A percentile compares a stretch with the other conserved stretches of the same genome.
phyloP scores from a whole-genome alignment of 2,329 filamentous ascomycete genomes.

The Fusarium sublunatum region DNA sequence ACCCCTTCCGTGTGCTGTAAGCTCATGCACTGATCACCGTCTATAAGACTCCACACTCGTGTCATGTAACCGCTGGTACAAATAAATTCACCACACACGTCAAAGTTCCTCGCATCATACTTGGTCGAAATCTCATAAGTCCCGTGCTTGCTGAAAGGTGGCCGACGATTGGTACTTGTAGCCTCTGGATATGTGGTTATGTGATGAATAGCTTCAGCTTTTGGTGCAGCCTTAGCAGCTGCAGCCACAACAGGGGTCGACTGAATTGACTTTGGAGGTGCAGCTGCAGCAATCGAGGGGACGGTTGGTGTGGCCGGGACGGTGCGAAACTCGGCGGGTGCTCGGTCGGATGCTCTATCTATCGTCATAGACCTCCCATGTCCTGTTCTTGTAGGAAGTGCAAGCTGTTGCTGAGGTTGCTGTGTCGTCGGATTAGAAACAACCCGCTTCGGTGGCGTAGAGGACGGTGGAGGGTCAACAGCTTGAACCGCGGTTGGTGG shows the following conservation, averaged over 20 bases:
- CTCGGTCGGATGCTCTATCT: slow-evolving; percentile 51
- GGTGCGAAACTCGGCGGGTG: slow-evolving; percentile 40
- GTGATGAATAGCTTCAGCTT: slow-evolving; percentile 60
- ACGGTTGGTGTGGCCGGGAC: slow-evolving; percentile 37
- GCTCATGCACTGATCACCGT: slow-evolving; percentile 84
- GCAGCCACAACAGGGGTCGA: slow-evolving; percentile 32
- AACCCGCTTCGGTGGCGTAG: slow-evolving; percentile 47
- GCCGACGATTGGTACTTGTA: slow-evolving; percentile 84
- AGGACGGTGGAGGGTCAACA: slow-evolving; percentile 25
- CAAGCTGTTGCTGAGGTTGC: slow-evolving; percentile 46
- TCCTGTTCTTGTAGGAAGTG: slow-evolving; percentile 45
- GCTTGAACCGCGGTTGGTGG: slow-evolving; percentile 40
- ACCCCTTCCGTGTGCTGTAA: slow-evolving; percentile 86
- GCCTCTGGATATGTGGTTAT: slow-evolving; percentile 82
- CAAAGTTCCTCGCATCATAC: slow-evolving; percentile 87
- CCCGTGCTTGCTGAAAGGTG: slow-evolving; percentile 78
- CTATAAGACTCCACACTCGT: slow-evolving; percentile 85
- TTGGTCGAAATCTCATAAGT: slow-evolving; percentile 82
- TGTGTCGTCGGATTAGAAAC: slow-evolving; percentile 49
- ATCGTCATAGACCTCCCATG: slow-evolving; percentile 50
- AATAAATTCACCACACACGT: slow-evolving; percentile 86
- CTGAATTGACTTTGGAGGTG: slow-evolving; percentile 37
- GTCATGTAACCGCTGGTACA: slow-evolving; percentile 90
- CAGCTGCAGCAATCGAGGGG: slow-evolving; percentile 25
- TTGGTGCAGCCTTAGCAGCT: slow-evolving; percentile 37